Evolutionary conservation across 139 green algal genomes (phyloP), one percentile per base, ranked within the genome.

Genomic region (Nannochloris sp.): DNA sequence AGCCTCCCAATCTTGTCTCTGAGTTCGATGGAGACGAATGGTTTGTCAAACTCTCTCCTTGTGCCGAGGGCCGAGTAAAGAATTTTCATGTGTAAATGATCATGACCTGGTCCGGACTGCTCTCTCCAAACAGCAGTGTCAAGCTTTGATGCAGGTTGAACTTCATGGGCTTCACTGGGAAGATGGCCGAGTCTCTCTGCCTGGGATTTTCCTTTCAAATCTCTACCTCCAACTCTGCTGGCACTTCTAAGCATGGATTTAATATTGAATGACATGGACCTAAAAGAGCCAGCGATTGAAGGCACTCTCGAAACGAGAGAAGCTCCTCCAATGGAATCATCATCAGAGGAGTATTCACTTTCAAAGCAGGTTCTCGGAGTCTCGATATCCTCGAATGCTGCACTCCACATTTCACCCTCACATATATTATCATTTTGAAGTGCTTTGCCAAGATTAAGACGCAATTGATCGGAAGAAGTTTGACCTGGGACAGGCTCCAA

Each of bases 1-100:
- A 77, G 40, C 20, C 67, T 59, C 2, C 60, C 59, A 43, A 64
- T 50, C 13, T 46, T 51, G 50, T 77, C 67, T 23, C 59, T 49
- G 36, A 77, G 40, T 59, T 56, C 44, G 11, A 84, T 9, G 5
- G 62, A 72, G 62, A 82, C 74, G 59, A 83, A 77, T 31, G 77
- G 77, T n/a, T 51, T 49, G 48, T 72, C 64, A 43, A 84, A 66
- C 16, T 51, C 6, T 59, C 71, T 74, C 33, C 33, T 55, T 61
- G 80, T 77, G 10, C 55, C 28, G 36, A 83, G 48, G 6, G 63
- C 37, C 5, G 58, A 69, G 4, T 28, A 23, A 6, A 50, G n/a
- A 2, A 81, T 40, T 5, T n/a, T 36, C 16, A 75, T 16, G 46
- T 62, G 40, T 36, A 75, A 61, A 37, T 43, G 23, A 2, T 14